A percentile compares a stretch with the other conserved stretches of the same genome.
phyloP scores from a whole-genome alignment of 2,329 filamentous ascomycete species.

The Scedosporium dehoogii region DNA sequence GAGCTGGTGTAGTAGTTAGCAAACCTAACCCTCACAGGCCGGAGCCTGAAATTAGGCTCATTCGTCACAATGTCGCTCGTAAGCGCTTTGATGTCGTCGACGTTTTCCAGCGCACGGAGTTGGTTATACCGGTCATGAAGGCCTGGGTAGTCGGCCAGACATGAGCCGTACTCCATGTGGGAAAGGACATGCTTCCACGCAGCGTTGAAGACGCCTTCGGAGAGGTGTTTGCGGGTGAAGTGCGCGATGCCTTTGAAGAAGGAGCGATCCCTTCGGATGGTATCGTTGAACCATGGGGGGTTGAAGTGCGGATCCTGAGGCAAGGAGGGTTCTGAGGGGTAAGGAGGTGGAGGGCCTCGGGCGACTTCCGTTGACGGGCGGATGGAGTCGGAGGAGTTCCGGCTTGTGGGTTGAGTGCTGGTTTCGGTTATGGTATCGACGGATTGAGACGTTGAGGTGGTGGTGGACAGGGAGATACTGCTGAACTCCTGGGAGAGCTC shows the following conservation, averaged over 20 bases:
- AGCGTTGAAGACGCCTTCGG: slow-evolving; percentile 59
- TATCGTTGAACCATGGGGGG: slow-evolving; percentile 65
- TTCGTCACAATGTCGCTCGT: slow-evolving; percentile 5
- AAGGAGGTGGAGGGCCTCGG: slow-evolving; percentile 3
- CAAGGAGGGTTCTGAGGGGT: slow-evolving; percentile 9
- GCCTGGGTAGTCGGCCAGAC: slow-evolving; percentile 64
- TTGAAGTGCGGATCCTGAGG: slow-evolving; percentile 58
- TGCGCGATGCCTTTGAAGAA: slow-evolving; percentile 60
- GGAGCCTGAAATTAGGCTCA: slow-evolving; percentile 10
- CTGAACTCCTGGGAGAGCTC: neutral
- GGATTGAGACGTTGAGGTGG: neutral
- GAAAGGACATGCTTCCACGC: slow-evolving; percentile 66
- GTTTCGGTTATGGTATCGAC: neutral
- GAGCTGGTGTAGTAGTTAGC: slow-evolving; percentile 88
- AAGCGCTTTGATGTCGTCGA: slow-evolving; percentile 40
- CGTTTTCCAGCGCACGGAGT: slow-evolving; percentile 62
- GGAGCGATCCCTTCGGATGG: slow-evolving; percentile 56
- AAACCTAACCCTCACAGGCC: slow-evolving; percentile 53
- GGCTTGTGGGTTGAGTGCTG: neutral
- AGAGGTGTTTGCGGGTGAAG: slow-evolving; percentile 71
- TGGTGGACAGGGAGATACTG: neutral
- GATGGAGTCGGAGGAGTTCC: slow-evolving; percentile 7
- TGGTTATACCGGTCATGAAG: slow-evolving; percentile 61
- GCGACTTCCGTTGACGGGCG: neutral
- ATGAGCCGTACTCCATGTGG: slow-evolving; percentile 74